Percentiles rank a stretch among this genome's conserved stretches.
Evolutionary conservation across 2,329 filamentous ascomycete species (phyloP).

Genomic region (Acephala macrosclerotiorum): DNA sequence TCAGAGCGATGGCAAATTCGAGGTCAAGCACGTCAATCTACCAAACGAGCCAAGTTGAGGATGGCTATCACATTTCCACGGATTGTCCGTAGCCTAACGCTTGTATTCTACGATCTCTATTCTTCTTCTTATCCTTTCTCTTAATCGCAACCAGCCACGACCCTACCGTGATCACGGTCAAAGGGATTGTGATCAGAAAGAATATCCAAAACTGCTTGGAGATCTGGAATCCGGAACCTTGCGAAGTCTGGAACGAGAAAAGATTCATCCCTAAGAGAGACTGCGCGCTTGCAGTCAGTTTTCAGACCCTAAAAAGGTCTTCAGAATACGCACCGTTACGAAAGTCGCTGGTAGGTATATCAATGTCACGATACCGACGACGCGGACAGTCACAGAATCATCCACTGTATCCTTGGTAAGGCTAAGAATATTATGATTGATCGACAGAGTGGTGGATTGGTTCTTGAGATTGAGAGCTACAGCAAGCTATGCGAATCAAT

Average conservation of each 20-base stretch:
- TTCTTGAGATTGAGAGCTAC: conserved; percentile 22
- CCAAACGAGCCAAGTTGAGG: not conserved
- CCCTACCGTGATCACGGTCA: conserved; percentile 33
- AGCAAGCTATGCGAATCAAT: conserved; percentile 5
- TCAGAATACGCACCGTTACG: conserved; percentile 35
- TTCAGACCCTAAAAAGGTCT: not conserved
- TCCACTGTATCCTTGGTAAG: conserved; percentile 42
- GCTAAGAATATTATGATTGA: conserved; percentile 31
- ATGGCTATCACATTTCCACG: not conserved
- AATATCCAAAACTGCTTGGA: conserved; percentile 46
- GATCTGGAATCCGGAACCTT: conserved; percentile 32
- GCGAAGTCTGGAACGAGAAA: conserved; percentile 39
- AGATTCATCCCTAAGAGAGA: conserved; percentile 46
- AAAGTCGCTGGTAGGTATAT: conserved; percentile 44
- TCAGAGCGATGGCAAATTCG: conserved; percentile 18
- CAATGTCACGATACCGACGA: conserved; percentile 43
- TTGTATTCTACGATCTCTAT: not conserved
- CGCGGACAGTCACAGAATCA: conserved; percentile 40
- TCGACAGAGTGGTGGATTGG: conserved; percentile 24
- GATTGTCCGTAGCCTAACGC: not conserved
- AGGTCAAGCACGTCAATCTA: conserved; percentile 15
- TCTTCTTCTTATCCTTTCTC: conserved; percentile 9
- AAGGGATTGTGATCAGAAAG: conserved; percentile 36
- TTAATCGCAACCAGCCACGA: conserved; percentile 13
- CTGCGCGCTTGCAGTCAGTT: conserved; percentile 3